phyloP scores from a whole-genome alignment of 768 basidiomycete species.

The Hydnum rufescens region DNA sequence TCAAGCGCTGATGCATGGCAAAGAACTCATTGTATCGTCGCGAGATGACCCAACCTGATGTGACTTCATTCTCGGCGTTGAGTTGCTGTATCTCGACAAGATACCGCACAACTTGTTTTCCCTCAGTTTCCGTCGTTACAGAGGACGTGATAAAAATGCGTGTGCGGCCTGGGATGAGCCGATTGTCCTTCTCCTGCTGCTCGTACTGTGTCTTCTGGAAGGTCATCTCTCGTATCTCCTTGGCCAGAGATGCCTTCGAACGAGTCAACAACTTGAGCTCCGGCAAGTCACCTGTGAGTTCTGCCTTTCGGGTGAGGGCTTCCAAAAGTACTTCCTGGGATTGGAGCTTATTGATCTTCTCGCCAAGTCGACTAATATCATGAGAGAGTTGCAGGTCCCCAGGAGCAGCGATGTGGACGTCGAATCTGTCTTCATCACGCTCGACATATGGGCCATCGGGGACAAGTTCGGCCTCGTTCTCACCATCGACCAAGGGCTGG shows the following conservation, averaged over 20 bases:
- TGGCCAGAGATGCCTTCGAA: constrained; percentile 60
- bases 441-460: constrained; percentile 26
- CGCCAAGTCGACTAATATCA: constrained; percentile 62
- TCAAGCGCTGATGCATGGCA: constrained; percentile 67
- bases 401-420: constrained; percentile 50
- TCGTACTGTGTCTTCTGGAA: constrained; percentile 91
- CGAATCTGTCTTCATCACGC: constrained; percentile 19
- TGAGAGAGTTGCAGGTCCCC: constrained; percentile 77
- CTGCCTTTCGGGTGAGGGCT: constrained; percentile 82
- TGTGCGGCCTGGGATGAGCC: constrained; percentile 67
- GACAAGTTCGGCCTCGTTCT: constrained; percentile 25
- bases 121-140: constrained; percentile 34
- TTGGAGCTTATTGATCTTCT: constrained; percentile 56
- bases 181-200: constrained; percentile 82
- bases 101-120: constrained; percentile 79
- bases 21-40: constrained; percentile 91
- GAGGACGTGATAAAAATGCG: constrained; percentile 49
- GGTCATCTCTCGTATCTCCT: constrained; percentile 63
- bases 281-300: constrained; percentile 74
- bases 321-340: constrained; percentile 70
- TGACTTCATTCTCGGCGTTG: constrained; percentile 53
- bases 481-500: constrained; percentile 18
- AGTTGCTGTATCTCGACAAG: constrained; percentile 83
- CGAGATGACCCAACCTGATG: constrained; percentile 84
- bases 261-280: constrained; percentile 67